Percentiles rank a stretch among this genome's conserved stretches.
Evolutionary conservation across 148 eudicot genomes (phyloP).

Genomic region (Camellia granthamiana): DNA sequence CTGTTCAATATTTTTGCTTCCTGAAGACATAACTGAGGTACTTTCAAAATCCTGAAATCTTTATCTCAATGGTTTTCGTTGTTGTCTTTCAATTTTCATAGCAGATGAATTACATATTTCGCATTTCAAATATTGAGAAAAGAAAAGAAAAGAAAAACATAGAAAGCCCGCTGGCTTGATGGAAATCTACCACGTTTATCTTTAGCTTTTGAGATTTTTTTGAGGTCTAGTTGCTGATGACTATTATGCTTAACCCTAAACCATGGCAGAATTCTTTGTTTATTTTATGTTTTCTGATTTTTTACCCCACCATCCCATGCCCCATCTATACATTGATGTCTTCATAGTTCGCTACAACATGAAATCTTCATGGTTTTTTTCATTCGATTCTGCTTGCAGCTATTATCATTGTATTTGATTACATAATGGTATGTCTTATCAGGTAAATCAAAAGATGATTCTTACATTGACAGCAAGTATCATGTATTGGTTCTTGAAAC

Average conservation of each 20-base stretch:
- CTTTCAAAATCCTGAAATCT: neutral
- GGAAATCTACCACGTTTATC: neutral
- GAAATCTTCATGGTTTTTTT: neutral
- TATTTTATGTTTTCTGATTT: neutral
- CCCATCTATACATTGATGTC: too few species aligned
- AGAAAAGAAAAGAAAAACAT: too few species aligned
- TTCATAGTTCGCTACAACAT: neutral
- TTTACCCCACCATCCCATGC: too few species aligned
- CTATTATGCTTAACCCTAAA: neutral
- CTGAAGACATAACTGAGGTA: slow-evolving; percentile 98
- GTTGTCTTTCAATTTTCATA: neutral
- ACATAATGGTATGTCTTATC: slow-evolving; percentile 16
- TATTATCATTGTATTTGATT: neutral
- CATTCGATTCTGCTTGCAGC: neutral
- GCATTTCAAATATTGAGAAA: neutral
- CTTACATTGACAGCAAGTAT: slow-evolving; percentile 92
- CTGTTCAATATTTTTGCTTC: slow-evolving; percentile 96
- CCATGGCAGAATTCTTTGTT: neutral
- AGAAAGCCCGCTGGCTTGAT: neutral
- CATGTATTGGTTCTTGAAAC: slow-evolving; percentile 94
- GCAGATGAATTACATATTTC: neutral
- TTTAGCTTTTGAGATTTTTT: neutral
- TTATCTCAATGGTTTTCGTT: neutral
- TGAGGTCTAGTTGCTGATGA: neutral
- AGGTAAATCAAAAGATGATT: slow-evolving; percentile 98